These are phyloP conservation scores for Hamigera avellanea DNA, from an alignment of 495 filamentous ascomycete species.

Conservation along the genomic window DNA sequence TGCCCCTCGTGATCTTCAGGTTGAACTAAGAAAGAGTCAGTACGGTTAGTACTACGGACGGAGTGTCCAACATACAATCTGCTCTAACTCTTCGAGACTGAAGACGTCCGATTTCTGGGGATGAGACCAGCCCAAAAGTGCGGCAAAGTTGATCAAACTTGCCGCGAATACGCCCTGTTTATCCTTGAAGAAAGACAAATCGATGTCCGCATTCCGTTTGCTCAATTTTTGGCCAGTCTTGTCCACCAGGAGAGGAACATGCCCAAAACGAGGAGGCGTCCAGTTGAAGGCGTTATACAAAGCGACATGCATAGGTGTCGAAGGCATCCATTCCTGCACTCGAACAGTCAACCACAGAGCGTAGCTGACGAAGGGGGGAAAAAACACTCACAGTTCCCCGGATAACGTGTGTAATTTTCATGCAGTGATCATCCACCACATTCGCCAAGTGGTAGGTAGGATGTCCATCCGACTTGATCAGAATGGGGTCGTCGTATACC, in stretches of 20 bases:
- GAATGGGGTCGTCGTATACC: conserved; percentile 64
- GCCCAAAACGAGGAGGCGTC: conserved; percentile 72
- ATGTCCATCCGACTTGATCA: conserved; percentile 80
- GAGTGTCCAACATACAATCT: conserved; percentile 39
- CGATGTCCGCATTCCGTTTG: conserved; percentile 67
- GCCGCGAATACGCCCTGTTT: conserved; percentile 56
- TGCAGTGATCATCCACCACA: conserved; percentile 87
- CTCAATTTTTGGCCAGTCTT: conserved; percentile 70
- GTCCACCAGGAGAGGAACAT: conserved; percentile 79
- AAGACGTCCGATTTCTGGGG: conserved; percentile 54
- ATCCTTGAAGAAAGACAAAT: conserved; percentile 57
- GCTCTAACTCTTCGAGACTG: conserved; percentile 53
- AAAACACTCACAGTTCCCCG: conserved; percentile 56
- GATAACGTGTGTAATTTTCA: conserved; percentile 93
- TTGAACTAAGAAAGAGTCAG: conserved; percentile 44
- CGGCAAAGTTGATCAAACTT: conserved; percentile 70
- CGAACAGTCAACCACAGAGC: conserved; percentile 1
- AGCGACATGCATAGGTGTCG: conserved; percentile 78
- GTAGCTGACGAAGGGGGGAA: neutral
- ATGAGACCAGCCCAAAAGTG: conserved; percentile 80
- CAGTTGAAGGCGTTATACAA: conserved; percentile 86
- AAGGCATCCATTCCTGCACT: conserved; percentile 78
- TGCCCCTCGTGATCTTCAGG: conserved; percentile 76
- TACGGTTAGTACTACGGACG: neutral
- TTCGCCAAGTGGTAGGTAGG: conserved; percentile 97